A percentile compares a stretch with the other conserved stretches of the same genome.
Conservation (phyloP, 768 basidiomycete species). For the Podaxis sp. region DNA sequence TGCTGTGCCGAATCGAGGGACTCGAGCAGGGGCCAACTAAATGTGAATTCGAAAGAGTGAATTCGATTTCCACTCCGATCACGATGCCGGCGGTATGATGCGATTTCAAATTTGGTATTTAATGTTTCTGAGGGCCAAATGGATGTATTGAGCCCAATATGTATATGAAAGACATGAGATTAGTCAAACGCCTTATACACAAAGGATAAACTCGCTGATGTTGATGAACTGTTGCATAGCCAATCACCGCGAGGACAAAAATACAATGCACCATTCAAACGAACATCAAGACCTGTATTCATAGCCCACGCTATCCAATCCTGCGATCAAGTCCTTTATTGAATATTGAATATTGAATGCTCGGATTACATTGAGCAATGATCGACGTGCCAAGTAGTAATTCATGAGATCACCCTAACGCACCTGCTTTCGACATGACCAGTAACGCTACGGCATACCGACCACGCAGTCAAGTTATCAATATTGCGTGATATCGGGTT, state of each 20-base stretch:
- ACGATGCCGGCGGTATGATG: conserved; percentile 24
- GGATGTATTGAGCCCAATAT: conserved; percentile 8
- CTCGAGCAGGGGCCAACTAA: conserved; percentile 18
- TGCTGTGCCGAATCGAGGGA: conserved; percentile 24
- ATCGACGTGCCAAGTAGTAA: not conserved
- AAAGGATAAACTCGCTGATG: not conserved
- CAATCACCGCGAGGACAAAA: conserved; percentile 8
- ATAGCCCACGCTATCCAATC: not conserved
- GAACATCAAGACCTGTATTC: not conserved
- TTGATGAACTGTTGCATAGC: not conserved
- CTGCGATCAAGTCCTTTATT: not conserved
- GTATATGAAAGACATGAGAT: conserved; percentile 2
- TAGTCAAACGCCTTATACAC: conserved; percentile 3
- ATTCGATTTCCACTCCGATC: conserved; percentile 25
- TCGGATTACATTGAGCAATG: not conserved
- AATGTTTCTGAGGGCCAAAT: conserved; percentile 11
- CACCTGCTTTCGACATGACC: not conserved
- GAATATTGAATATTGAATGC: not conserved
- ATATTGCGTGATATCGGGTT: no score
- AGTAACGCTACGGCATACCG: not conserved
- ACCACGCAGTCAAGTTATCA: not conserved
- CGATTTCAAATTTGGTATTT: conserved; percentile 16
- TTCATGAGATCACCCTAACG: not conserved
- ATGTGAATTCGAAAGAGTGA: conserved; percentile 18
- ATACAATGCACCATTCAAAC: conserved; percentile 6